Percentiles rank a stretch among this genome's conserved stretches.
Evolutionary conservation across 805 yeast genomes (phyloP).

Genomic region (Lipomyces yamadae): DNA sequence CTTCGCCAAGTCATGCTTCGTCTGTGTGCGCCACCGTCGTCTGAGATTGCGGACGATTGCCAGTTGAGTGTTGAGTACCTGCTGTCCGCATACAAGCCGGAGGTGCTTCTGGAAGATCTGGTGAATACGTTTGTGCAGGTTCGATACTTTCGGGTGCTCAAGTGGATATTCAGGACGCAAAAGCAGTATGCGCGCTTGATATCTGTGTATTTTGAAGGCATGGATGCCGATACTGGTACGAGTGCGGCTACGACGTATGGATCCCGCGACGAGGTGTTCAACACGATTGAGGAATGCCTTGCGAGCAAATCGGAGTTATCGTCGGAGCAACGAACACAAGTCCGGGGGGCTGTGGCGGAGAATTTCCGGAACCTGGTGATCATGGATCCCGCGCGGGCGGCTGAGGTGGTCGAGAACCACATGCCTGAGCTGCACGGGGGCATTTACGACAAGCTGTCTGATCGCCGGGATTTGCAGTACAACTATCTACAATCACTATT

Average conservation of each 20-base stretch:
- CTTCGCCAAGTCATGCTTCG: conserved; percentile 55
- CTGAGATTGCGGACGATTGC: conserved; percentile 57
- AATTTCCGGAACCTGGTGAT: conserved; percentile 33
- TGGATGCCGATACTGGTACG: neutral
- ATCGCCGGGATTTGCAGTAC: conserved; percentile 26
- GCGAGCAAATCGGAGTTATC: conserved; percentile 23
- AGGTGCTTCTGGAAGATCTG: conserved; percentile 55
- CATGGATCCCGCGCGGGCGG: conserved; percentile 32
- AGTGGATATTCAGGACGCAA: conserved; percentile 60
- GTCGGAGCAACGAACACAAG: conserved; percentile 27
- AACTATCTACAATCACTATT: conserved; percentile 33
- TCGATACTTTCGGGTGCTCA: conserved; percentile 62
- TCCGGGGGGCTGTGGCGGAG: conserved; percentile 23
- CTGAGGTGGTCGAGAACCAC: conserved; percentile 29
- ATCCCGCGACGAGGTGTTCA: conserved; percentile 32
- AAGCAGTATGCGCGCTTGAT: conserved; percentile 59
- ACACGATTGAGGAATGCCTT: conserved; percentile 34
- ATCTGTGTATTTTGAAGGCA: conserved; percentile 35
- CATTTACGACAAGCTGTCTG: conserved; percentile 28
- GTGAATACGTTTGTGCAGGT: conserved; percentile 59
- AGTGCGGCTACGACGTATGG: conserved; percentile 15
- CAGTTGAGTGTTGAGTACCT: conserved; percentile 78
- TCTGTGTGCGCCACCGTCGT: conserved; percentile 53
- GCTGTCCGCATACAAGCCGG: conserved; percentile 67
- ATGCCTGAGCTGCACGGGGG: conserved; percentile 33